Evolutionary conservation across 2,329 filamentous ascomycete genomes (phyloP).

Genomic region (Lasiodiplodia citricola): DNA sequence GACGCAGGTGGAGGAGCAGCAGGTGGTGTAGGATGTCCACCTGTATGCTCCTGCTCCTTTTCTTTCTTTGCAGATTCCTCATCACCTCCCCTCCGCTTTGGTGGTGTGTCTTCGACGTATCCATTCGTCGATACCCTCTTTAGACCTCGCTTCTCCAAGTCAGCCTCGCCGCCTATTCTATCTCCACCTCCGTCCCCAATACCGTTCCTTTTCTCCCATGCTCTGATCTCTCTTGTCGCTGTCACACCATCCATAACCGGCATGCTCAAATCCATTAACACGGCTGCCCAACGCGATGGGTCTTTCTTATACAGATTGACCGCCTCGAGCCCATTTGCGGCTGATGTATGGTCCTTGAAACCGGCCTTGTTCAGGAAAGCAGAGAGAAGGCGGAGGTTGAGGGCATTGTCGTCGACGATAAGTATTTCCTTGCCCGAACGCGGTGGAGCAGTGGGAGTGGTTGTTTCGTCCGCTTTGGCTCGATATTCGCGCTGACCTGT

Average conservation of each 20-base stretch:
- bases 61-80: too few relatives aligned
- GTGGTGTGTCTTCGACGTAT: too few relatives aligned
- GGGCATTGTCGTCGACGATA: slow-evolving; percentile 47
- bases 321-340: slow-evolving; percentile 44
- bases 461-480: not conserved
- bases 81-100: too few relatives aligned
- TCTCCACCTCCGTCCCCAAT: not conserved
- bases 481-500: not conserved
- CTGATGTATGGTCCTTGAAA: slow-evolving; percentile 39
- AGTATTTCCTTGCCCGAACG: slow-evolving; percentile 35
- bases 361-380: slow-evolving; percentile 43
- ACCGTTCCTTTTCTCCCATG: not conserved
- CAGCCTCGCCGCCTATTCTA: too few relatives aligned
- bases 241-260: slow-evolving; percentile 60
- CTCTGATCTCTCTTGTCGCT: slow-evolving; percentile 53
- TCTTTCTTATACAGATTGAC: slow-evolving; percentile 37
- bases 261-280: slow-evolving; percentile 61
- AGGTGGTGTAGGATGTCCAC: too few relatives aligned
- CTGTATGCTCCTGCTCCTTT: too few relatives aligned
- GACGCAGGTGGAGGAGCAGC: too few relatives aligned
- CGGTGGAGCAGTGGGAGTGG: not conserved
- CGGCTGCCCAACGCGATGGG: slow-evolving; percentile 33
- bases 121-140: too few relatives aligned
- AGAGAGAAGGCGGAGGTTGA: slow-evolving; percentile 44
- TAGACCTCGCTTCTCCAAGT: not conserved